Conservation (phyloP, 139 green algal species). For the Bryopsis sp. region DNA sequence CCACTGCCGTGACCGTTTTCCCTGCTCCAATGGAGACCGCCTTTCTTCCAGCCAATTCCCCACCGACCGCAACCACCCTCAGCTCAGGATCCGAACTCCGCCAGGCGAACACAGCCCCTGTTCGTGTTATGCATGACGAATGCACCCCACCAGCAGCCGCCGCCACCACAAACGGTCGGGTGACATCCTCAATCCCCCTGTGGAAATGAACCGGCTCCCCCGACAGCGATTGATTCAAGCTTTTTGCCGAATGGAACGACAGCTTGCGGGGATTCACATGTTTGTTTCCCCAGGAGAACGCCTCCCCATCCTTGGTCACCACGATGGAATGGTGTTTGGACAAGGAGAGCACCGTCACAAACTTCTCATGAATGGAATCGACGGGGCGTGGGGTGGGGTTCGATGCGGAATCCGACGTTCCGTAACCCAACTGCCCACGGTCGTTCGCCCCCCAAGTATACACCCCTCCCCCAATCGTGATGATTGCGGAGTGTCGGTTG, state of each 20-base stretch:
- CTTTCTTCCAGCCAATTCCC: conserved; percentile 37
- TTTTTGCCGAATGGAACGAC: conserved; percentile 32
- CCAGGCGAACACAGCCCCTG: conserved; percentile 67
- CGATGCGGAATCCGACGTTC: conserved; percentile 54
- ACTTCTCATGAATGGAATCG: conserved; percentile 51
- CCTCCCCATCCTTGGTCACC: conserved; percentile 64
- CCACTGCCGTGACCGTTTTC: conserved; percentile 77
- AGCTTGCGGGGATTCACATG: conserved; percentile 52
- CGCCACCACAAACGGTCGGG: conserved; percentile 41
- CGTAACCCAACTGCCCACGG: conserved; percentile 74
- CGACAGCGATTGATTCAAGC: background rate
- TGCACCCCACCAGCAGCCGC: conserved; percentile 61
- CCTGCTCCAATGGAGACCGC: conserved; percentile 60
- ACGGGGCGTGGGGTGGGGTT: conserved; percentile 63
- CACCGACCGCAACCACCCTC: conserved; percentile 34
- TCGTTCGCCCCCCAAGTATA: conserved; percentile 77
- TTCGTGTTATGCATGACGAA: conserved; percentile 46
- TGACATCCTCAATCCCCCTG: conserved; percentile 49
- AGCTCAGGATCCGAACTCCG: conserved; percentile 43
- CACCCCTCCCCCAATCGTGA: conserved; percentile 54
- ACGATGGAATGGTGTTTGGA: conserved; percentile 86
- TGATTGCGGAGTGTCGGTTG: conserved; percentile 71
- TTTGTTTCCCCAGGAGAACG: conserved; percentile 76
- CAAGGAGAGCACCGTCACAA: conserved; percentile 49
- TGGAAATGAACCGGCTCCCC: conserved; percentile 50